phyloP scores from a whole-genome alignment of 495 filamentous ascomycete species.

The Pseudoneurospora amorphoporcata region DNA sequence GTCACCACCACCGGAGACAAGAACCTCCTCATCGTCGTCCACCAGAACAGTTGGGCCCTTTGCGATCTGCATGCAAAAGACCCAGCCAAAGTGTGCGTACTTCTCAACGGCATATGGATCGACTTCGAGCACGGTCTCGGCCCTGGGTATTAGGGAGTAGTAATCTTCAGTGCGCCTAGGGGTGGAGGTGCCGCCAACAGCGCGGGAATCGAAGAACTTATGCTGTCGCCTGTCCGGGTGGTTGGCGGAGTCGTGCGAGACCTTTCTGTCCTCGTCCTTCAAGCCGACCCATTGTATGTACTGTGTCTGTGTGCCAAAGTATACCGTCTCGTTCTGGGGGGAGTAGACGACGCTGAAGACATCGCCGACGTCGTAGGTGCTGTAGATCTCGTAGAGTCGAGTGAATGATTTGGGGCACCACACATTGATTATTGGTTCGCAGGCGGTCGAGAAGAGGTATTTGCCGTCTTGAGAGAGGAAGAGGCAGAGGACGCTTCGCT shows the following conservation, averaged over 20 bases:
- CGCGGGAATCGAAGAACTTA: slow-evolving; percentile 87
- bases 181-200: slow-evolving; percentile 69
- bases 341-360: slow-evolving; percentile 91
- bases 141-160: slow-evolving; percentile 42
- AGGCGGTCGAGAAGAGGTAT: slow-evolving; percentile 84
- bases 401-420: slow-evolving; percentile 38
- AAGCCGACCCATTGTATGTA: slow-evolving; percentile 64
- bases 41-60: slow-evolving; percentile 50
- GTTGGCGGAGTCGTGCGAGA: slow-evolving; percentile 50
- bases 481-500: slow-evolving; percentile 78
- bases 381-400: slow-evolving; percentile 79
- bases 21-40: slow-evolving; percentile 59
- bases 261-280: slow-evolving; percentile 36
- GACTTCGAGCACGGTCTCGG: slow-evolving; percentile 60
- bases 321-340: slow-evolving; percentile 62
- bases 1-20: slow-evolving; percentile 89
- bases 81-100: slow-evolving; percentile 90
- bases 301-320: slow-evolving; percentile 90
- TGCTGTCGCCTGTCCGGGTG: slow-evolving; percentile 79
- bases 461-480: slow-evolving; percentile 62
- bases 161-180: slow-evolving; percentile 48
- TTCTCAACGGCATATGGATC: slow-evolving; percentile 70
- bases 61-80: slow-evolving; percentile 87
- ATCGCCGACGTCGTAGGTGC: slow-evolving; percentile 89
- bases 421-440: slow-evolving; percentile 87